Evolutionary conservation across 2,329 filamentous ascomycete species (phyloP), one percentile per base, ranked within the genome.

Genomic region (Magnaporthales sp.): DNA sequence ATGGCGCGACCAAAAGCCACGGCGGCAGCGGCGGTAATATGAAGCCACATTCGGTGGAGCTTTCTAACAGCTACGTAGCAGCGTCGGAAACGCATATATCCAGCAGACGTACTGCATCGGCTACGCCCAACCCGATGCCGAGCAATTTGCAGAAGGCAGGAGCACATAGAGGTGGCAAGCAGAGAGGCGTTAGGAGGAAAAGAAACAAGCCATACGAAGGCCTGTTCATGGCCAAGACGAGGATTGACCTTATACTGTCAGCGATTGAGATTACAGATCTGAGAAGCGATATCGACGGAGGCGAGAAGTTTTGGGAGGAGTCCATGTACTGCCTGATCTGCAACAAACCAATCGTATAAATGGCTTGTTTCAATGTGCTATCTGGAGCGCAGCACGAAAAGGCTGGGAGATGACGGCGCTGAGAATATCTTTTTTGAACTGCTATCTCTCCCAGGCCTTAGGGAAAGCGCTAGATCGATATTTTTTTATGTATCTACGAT

Each of bases 231-330:
- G 85, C 81, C 3, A 76, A 74, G 2, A 75, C 87, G 29, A 77
- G 78, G 68, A 80, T 83, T 72, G 80, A 81, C 54, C 74, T 76
- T 3, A 80, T 78, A 3, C 81, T 82, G 24, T 80, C 83, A 0
- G 73, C 78, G 26, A 78, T 86, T 64, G 81, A 85, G 69, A 80
- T 87, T 64, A 79, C 74, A 29, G 85, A 87, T 69, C 74, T 86
- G 62, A 79, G 85, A 62, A 72, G 79, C 31, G 76, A 77, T 10
- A 75, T 86, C 7, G 73, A 73, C 2, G 82, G 80, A 10, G 83
- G 83, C 2, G 80, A 81, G 31, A 84, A 82, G 73, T 76, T 75
- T 10, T 87, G 85, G 85, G 80, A 77, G 13, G 83, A 86, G 72
- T 78, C 78, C 4, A 73, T 83, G 32, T 74, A 77, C 63, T 87